A percentile compares a stretch with the other conserved stretches of the same genome.
phyloP scores from a whole-genome alignment of 331 rosid genomes.

The Malus hybrid region DNA sequence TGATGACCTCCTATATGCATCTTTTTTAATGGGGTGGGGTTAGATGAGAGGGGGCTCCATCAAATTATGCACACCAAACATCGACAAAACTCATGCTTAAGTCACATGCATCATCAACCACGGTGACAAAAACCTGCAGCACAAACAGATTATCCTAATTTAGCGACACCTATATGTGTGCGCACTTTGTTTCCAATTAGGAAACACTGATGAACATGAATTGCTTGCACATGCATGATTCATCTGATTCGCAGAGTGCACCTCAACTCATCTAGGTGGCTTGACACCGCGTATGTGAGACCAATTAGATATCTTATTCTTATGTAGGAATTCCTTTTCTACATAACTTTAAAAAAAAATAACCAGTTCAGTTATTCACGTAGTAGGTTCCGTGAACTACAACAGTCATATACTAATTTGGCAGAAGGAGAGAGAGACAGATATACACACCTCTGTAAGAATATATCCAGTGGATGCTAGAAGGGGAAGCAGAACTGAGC shows the following conservation, averaged over 20 bases:
- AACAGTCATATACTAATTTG: background rate
- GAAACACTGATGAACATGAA: background rate
- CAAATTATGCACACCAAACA: background rate
- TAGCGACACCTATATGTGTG: fast-evolving
- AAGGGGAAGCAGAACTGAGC: slow-evolving; percentile 75
- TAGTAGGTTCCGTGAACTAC: background rate
- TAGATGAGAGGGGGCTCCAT: background rate
- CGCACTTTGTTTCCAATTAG: background rate
- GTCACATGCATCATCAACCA: background rate
- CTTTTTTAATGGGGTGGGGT: background rate
- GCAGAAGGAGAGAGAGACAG: background rate
- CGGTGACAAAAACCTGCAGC: background rate
- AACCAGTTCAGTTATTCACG: background rate
- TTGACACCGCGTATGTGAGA: background rate
- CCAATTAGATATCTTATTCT: background rate
- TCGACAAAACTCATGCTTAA: background rate
- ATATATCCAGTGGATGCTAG: slow-evolving; percentile 75
- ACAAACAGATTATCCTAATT: background rate
- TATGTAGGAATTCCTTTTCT: background rate
- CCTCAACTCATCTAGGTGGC: background rate
- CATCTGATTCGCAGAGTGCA: background rate
- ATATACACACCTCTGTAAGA: slow-evolving; percentile 50
- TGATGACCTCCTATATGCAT: background rate
- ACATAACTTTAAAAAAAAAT: background rate
- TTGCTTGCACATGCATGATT: background rate